Base-by-base conservation (phyloP, 2,329 filamentous ascomycete species). In the Aspergillus terreus region DNA sequence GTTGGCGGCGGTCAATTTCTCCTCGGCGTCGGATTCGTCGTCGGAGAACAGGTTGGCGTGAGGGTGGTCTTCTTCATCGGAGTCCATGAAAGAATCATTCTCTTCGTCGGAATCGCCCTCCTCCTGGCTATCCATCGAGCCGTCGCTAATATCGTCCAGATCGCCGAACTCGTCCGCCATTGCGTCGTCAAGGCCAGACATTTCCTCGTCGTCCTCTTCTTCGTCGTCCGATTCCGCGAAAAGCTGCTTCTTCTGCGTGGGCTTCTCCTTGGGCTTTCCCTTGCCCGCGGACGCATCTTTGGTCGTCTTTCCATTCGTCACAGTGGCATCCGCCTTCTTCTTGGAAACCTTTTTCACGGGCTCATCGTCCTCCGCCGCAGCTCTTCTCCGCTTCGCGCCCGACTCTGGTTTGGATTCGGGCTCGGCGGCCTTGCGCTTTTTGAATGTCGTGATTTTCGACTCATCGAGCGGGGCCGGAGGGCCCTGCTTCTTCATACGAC, bases 401-500 rank as follows among this genome's bases (percentile, higher is more conserved):
- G 80, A 71, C 58, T 77, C 76, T 61, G 83, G 53, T 55, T 71
- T 71, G 15, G 58, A 58, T 58, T 84, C 85, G 38, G 84, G 83
- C 62, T 88, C 78, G 55, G 82, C 84, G 54, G 84, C 84, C 78
- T 97, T 97, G 70, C 92, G 84, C 82, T 97, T 96, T 67, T 86
- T 90, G 65, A 59, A 70, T 23, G 68, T 62, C 36, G 71, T 83
- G 59, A 84, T 82, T 68, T 73, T 76, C 17, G 72, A 76, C 61
- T 96, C 90, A 59, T 94, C 90, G 59, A 96, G 81, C 58, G 87
- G 81, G 65, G 87, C 83, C 49, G 94, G 94, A 58, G 87, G 80
- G 50, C 91, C 92, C 82, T 97, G 94, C 76, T 96, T 96, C 73
- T 92, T 89, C 86, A 96, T 95, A 65, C 92, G 90, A 70, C 91